These are phyloP conservation scores for Backusella sp. DNA, from an alignment of 192 early-diverging fungal species.

Conservation along the genomic window DNA sequence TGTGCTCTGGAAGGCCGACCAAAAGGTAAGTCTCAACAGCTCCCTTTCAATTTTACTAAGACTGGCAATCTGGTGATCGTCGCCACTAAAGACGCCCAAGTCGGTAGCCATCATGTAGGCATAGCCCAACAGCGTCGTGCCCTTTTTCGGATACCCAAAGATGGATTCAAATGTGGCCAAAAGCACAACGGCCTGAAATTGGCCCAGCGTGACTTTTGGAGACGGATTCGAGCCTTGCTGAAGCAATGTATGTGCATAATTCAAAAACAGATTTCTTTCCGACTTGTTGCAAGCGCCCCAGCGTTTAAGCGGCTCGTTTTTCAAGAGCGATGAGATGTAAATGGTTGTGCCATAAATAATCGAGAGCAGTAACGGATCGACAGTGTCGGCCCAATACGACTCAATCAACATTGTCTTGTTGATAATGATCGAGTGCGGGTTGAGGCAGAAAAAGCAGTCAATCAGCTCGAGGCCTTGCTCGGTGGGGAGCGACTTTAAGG, in stretches of 20 bases:
- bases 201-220: background rate
- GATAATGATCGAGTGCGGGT: constrained; percentile 17
- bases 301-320: constrained; percentile 5
- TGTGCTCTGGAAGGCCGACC: constrained; percentile 16
- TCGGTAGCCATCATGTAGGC: constrained; percentile 2
- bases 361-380: constrained; percentile 21
- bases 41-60: constrained; percentile 11
- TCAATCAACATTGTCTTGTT: constrained; percentile 32
- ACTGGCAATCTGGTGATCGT: background rate
- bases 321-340: constrained; percentile 2
- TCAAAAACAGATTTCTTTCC: constrained; percentile 18
- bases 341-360: constrained; percentile 25
- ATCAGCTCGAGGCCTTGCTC: constrained; percentile 23
- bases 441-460: constrained; percentile 25
- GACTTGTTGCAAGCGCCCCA: constrained; percentile 8
- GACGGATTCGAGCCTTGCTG: background rate
- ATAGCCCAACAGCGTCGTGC: constrained; percentile 14
- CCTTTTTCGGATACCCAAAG: constrained; percentile 26
- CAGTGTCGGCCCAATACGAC: constrained; percentile 23
- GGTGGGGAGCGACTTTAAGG: constrained; percentile 10
- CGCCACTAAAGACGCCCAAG: background rate
- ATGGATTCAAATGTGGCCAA: constrained; percentile 21
- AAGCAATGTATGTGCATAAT: constrained; percentile 26
- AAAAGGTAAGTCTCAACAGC: constrained; percentile 16
- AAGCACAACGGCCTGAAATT: constrained; percentile 23